Percentiles rank a stretch among this genome's conserved stretches.
These are phyloP conservation scores for Pleurotus giganteus DNA, from an alignment of 768 basidiomycete species.

Conservation along the genomic window DNA sequence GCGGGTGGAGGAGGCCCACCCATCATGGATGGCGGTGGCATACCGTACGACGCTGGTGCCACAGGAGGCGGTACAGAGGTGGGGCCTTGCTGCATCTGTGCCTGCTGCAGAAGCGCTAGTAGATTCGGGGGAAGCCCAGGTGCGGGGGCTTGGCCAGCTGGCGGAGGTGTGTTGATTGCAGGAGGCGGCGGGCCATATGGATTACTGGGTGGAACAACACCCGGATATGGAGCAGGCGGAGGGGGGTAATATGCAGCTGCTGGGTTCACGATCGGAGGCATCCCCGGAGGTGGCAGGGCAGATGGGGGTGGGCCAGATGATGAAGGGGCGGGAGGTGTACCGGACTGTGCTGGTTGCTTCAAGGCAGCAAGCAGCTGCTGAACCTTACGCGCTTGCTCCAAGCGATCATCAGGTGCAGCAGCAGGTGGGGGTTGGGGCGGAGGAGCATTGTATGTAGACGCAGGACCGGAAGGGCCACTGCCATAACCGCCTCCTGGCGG, in stretches of 20 bases:
- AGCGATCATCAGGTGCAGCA: slow-evolving; percentile 63
- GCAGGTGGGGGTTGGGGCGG: slow-evolving; percentile 21
- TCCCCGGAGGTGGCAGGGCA: slow-evolving; percentile 24
- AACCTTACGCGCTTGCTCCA: slow-evolving; percentile 86
- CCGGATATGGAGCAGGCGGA: slow-evolving; percentile 28
- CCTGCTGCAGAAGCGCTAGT: slow-evolving; percentile 57
- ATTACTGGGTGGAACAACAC: slow-evolving; percentile 23
- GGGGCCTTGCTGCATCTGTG: slow-evolving; percentile 47
- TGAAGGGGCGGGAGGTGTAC: slow-evolving; percentile 32
- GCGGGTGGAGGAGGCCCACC: slow-evolving; percentile 39
- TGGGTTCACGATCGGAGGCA: slow-evolving; percentile 29
- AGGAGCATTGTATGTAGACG: slow-evolving; percentile 23
- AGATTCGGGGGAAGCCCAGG: slow-evolving; percentile 62
- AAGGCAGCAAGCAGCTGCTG: slow-evolving; percentile 82
- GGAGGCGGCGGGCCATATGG: slow-evolving; percentile 20
- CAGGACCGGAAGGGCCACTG: slow-evolving; percentile 15
- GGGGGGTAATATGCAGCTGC: slow-evolving; percentile 19
- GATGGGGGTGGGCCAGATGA: slow-evolving; percentile 35
- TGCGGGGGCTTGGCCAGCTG: slow-evolving; percentile 31
- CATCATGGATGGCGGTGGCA: slow-evolving; percentile 41
- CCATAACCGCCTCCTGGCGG: slow-evolving; percentile 26
- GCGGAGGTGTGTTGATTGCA: slow-evolving; percentile 30
- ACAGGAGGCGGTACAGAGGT: slow-evolving; percentile 18
- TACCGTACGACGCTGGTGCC: slow-evolving; percentile 23
- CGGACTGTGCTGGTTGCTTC: slow-evolving; percentile 58